Base-by-base conservation (phyloP, 768 basidiomycete species). In the Naematelia aurantialba region DNA sequence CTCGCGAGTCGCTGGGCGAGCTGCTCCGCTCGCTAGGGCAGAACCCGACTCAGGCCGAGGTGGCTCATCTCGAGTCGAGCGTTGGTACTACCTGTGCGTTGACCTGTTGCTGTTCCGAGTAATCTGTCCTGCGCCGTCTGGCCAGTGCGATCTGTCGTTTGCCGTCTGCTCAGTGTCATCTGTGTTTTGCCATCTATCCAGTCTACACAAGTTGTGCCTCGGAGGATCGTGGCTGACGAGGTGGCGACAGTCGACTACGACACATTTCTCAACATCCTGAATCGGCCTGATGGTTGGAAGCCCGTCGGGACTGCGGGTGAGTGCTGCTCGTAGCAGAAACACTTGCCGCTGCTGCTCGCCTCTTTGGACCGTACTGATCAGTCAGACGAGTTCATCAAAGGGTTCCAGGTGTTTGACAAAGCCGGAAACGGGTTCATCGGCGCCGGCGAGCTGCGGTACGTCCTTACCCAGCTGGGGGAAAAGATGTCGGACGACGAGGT, bases 331-430 rank as follows among this genome's bases (percentile, higher is more conserved):
- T 10, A 10, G 8, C 25, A 26, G 21, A 21, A 8, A 8, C 42
- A 44, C 42, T 19, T 19, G 19, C 12, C 12, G 12, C 19, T 19
- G 19, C 12, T 12, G 12, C 12, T 12, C 12, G 19, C 12, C 19
- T 44, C 12, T 12, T 19, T 12, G 19, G 34, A 22, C 50, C 34
- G 27, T 12, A 3, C 75, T 93, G 94, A 97, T 82, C 96, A 99
- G 74, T 99, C 98, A 94, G 94, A 97, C 82, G 96, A 99, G 74
- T 99, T 99, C 80, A 91, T 97, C 72, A 91, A 96, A 50, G 96
- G 93, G 8, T 99, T 99, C 83, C 93, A 97, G 70, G 94, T 98
- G 11, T 98, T 99, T 67, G 94, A 98, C 79, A 93, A 92, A 79
- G 89, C 91, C 67, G 89, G 89, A 27, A 91, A 91, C 69, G 91